Conservation (phyloP, 352 stramenopile genomes). For the Pythium biforme region DNA sequence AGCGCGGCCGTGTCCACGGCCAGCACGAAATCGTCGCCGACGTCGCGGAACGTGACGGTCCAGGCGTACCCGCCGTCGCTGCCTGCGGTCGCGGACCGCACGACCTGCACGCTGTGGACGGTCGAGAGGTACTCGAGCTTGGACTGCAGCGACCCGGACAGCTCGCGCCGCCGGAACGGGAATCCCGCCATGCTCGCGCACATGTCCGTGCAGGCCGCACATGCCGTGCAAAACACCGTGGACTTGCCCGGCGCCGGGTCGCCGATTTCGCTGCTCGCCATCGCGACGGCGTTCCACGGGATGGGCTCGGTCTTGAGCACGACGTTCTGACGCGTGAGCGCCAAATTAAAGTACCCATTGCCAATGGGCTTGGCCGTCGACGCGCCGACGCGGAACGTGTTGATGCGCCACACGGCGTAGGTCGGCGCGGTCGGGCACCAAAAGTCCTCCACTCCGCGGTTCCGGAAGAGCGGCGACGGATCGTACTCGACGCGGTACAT, state of each 20-base stretch:
- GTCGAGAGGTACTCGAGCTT: slow-evolving; percentile 55
- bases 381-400: slow-evolving; percentile 28
- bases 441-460: slow-evolving; percentile 55
- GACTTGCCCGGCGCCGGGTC: slow-evolving; percentile 35
- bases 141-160: slow-evolving; percentile 70
- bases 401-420: slow-evolving; percentile 56
- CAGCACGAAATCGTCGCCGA: slow-evolving; percentile 78
- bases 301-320: slow-evolving; percentile 77
- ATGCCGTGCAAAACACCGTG: slow-evolving; percentile 64
- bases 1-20: slow-evolving; percentile 29
- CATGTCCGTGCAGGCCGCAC: slow-evolving; percentile 34
- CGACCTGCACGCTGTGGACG: slow-evolving; percentile 72
- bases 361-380: slow-evolving; percentile 34
- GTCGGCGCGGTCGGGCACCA: slow-evolving; percentile 61
- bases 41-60: slow-evolving; percentile 90
- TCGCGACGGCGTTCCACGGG: slow-evolving; percentile 90
- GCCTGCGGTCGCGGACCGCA: slow-evolving; percentile 44
- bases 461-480: slow-evolving; percentile 62
- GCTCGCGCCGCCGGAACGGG: slow-evolving; percentile 36
- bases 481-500: slow-evolving; percentile 85
- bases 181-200: slow-evolving; percentile 29
- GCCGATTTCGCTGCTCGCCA: slow-evolving; percentile 76
- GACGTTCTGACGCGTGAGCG: slow-evolving; percentile 47
- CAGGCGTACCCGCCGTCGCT: slow-evolving; percentile 74
- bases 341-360: slow-evolving; percentile 55